Conservation (phyloP, 495 filamentous ascomycete genomes). For the Podospora tetraspora region DNA sequence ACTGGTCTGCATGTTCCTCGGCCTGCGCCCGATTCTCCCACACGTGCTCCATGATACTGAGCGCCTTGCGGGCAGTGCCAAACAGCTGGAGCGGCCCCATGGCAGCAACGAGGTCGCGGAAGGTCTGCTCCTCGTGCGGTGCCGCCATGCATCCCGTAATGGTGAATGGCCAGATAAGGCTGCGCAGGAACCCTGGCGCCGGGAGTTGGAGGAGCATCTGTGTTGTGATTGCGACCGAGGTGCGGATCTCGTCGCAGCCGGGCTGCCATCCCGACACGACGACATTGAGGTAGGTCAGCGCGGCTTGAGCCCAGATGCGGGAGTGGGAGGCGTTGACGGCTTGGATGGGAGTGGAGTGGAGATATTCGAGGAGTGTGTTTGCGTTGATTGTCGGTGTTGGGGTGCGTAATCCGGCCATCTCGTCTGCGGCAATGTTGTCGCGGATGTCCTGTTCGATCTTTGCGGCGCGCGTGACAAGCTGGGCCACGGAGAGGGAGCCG, state of each 20-base stretch:
- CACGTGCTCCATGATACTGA: slow-evolving; percentile 47
- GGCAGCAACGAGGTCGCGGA: slow-evolving; percentile 34
- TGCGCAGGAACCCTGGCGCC: slow-evolving; percentile 28
- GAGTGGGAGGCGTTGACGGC: slow-evolving; percentile 18
- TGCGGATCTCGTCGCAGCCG: slow-evolving; percentile 33
- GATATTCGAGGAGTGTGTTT: slow-evolving; percentile 10
- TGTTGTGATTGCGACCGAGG: slow-evolving; percentile 33
- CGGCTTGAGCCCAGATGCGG: slow-evolving; percentile 45
- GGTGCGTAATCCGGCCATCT: neutral
- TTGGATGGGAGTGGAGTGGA: slow-evolving; percentile 4
- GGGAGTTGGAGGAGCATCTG: slow-evolving; percentile 30
- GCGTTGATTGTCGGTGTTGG: slow-evolving; percentile 1
- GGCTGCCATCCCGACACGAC: slow-evolving; percentile 53
- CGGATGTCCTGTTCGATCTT: slow-evolving; percentile 36
- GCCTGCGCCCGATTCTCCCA: slow-evolving; percentile 39
- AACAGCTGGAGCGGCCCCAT: slow-evolving; percentile 41
- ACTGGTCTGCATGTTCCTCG: slow-evolving; percentile 25
- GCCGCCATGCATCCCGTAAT: slow-evolving; percentile 49
- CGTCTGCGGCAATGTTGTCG: slow-evolving; percentile 19
- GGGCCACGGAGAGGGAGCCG: slow-evolving; percentile 41
- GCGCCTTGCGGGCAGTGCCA: slow-evolving; percentile 43
- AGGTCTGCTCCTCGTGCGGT: slow-evolving; percentile 36
- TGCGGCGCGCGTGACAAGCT: slow-evolving; percentile 40
- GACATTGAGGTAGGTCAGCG: slow-evolving; percentile 44
- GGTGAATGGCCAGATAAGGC: slow-evolving; percentile 48